Evolutionary conservation across 768 basidiomycete genomes (phyloP), one percentile per base, ranked within the genome.

Genomic region (Termitomyces sp.): DNA sequence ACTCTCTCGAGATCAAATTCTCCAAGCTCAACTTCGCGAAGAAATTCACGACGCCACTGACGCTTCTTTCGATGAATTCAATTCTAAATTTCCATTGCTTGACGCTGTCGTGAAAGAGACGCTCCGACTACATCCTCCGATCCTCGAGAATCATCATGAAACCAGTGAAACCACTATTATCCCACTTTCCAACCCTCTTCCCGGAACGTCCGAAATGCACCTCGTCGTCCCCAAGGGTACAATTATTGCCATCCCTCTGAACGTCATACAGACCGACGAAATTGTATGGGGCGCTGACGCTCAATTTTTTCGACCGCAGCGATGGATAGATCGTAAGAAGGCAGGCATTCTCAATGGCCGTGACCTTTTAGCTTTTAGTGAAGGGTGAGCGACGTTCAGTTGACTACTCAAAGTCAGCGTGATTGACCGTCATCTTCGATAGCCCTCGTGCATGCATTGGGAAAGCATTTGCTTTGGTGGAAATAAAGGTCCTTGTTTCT

Each of bases 111-210:
- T 88, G 46, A 80, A 81, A 62, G 86, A 87, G 67, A 81, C 81
- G 3, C 70, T 88, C 18, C 79, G 86, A 30, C 66, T 87, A 47
- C 83, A 86, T 62, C 80, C 86, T 18, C 76, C 85, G 1, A 77
- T 88, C 35, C 64, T 83, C 30, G 85, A 87, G 66, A 86, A 87
- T 61, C 82, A 86, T 63, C 85, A 88, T 56, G 81, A 84, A 71
- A 79, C 85, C 22, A 72, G 74, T 6, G 72, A 80, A 59, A 83
- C 79, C 26, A 78, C 79, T 48, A 62, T 66, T 28, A 67, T 88
- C 33, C 86, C 86, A 2, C 77, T 88, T 26, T 77, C 79, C 30
- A 72, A 77, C 36, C 79, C 81, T 26, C 60, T 85, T 26, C 69
- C 73, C 43, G 81, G 80, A 10, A 77, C 74, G 18, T 66, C 72